phyloP scores from a whole-genome alignment of 2,329 filamentous ascomycete genomes.

The Phyllachora maydis region DNA sequence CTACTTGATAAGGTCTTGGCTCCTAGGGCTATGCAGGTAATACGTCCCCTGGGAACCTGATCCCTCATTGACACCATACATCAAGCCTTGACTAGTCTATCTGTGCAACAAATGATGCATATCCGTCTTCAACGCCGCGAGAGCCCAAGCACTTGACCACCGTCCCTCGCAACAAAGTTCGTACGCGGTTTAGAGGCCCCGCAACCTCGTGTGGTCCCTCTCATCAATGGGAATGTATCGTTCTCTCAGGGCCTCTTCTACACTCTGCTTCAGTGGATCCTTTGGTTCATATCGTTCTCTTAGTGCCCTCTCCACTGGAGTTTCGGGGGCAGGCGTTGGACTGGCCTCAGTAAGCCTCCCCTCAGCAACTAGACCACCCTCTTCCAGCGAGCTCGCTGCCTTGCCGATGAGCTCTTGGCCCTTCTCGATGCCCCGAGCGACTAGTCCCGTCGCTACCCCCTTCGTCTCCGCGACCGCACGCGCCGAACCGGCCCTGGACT shows the following conservation, averaged over 20 bases:
- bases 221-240: slow-evolving; percentile 28
- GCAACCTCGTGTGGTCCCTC: slow-evolving; percentile 21
- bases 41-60: no score
- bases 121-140: no score
- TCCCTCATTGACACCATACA: no score
- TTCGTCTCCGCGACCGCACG: no score
- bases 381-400: slow-evolving; percentile 8
- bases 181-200: slow-evolving; percentile 12
- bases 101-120: no score
- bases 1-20: no score
- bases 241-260: slow-evolving; percentile 30
- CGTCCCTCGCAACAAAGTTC: no score
- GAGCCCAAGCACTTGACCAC: no score
- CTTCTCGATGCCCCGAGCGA: slow-evolving; percentile 19
- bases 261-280: slow-evolving; percentile 20
- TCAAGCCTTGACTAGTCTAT: no score
- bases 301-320: slow-evolving; percentile 28
- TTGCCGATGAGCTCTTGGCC: slow-evolving; percentile 17
- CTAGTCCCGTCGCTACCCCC: slow-evolving; percentile 15
- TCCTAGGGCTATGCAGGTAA: no score
- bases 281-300: slow-evolving; percentile 26
- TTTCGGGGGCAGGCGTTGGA: no score
- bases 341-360: slow-evolving; percentile 12
- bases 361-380: slow-evolving; percentile 12
- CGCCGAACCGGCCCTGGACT: no score